Evolutionary conservation across 371 early-diverging fungal species (phyloP).

Genomic region (Mucor plumbeus): DNA sequence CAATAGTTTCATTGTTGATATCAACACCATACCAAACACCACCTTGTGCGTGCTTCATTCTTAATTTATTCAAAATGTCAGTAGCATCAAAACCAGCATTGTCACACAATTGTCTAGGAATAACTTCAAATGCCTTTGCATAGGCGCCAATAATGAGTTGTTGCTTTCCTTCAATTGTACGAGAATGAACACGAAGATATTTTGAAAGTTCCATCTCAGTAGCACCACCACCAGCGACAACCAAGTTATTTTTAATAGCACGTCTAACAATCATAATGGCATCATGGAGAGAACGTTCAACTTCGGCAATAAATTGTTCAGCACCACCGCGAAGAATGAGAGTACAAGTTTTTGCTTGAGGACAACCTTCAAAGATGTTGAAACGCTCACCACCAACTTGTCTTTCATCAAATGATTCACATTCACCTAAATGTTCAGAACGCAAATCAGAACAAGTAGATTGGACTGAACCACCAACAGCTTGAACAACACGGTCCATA

Average conservation of each 20-base stretch:
- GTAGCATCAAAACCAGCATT: constrained; percentile 99
- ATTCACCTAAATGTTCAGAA: constrained; percentile 85
- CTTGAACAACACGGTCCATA: constrained; percentile 92
- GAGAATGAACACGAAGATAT: constrained; percentile 90
- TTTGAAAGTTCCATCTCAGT: constrained; percentile 98
- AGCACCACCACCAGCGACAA: constrained; percentile 99
- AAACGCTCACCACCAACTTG: constrained; percentile 98
- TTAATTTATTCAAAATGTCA: constrained; percentile 95
- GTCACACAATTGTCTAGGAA: constrained; percentile 98
- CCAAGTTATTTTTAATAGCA: constrained; percentile 91
- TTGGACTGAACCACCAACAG: constrained; percentile 95
- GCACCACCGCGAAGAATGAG: constrained; percentile 98
- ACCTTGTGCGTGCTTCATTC: constrained; percentile 93
- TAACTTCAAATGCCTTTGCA: constrained; percentile 98
- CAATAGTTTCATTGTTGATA: constrained; percentile 86
- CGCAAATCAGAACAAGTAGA: constrained; percentile 90
- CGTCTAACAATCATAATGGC: constrained; percentile 99
- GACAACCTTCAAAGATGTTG: constrained; percentile 96
- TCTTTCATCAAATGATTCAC: constrained; percentile 95
- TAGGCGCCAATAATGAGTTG: constrained; percentile 96
- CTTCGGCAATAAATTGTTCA: constrained; percentile 99
- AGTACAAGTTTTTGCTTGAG: constrained; percentile 95
- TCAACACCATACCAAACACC: constrained; percentile 95
- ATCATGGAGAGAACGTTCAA: constrained; percentile 98
- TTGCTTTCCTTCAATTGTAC: constrained; percentile 95